A percentile compares a stretch with the other conserved stretches of the same genome.
These are phyloP conservation scores for Trichopus zeylanicus DNA, from an alignment of 116 monocot species.

Conservation along the genomic window DNA sequence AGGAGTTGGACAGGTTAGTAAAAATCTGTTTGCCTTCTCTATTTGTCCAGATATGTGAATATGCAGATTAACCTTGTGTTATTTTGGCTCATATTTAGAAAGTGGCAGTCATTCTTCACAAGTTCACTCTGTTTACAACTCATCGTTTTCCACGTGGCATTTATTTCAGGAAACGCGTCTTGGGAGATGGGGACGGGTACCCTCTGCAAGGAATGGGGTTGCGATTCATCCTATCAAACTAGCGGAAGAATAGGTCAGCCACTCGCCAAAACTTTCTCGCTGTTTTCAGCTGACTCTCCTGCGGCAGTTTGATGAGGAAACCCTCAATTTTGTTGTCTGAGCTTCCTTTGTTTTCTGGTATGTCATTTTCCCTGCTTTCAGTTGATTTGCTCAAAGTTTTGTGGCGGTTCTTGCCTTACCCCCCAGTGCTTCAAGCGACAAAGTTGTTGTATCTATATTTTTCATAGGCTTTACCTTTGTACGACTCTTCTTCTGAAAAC, in stretches of 20 bases:
- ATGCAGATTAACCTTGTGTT: background rate
- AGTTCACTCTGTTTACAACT: background rate
- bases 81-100: background rate
- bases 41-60: background rate
- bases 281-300: too few relatives aligned
- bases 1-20: constrained; percentile 87
- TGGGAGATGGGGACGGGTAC: constrained; percentile 55
- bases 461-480: too few relatives aligned
- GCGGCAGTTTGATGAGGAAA: too few relatives aligned
- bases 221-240: constrained; percentile 42
- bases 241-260: constrained; percentile 11
- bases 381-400: too few relatives aligned
- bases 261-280: background rate
- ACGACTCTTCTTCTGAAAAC: too few relatives aligned
- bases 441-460: too few relatives aligned
- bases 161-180: constrained; percentile 54
- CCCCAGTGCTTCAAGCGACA: too few relatives aligned
- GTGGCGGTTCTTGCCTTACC: too few relatives aligned
- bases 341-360: too few relatives aligned
- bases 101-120: background rate
- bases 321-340: too few relatives aligned
- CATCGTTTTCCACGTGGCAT: background rate
- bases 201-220: constrained; percentile 48
- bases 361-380: too few relatives aligned
- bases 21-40: background rate